Percentiles rank a stretch among this genome's conserved stretches.
Evolutionary conservation across 2,329 filamentous ascomycete species (phyloP).

Genomic region (Aspergillus pseudoterreus): DNA sequence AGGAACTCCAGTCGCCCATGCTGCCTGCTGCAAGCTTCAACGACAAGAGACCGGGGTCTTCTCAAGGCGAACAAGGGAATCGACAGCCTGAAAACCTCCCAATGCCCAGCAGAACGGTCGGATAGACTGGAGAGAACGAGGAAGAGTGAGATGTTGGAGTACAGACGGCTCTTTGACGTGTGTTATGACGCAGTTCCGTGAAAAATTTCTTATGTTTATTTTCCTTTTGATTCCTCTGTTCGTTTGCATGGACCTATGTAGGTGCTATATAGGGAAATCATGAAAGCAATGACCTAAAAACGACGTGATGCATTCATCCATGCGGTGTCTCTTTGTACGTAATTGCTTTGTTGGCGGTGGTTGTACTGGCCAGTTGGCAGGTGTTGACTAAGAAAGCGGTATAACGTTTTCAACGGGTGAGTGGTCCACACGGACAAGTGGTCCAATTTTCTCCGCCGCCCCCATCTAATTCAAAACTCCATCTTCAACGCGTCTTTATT

Average conservation of each 20-base stretch:
- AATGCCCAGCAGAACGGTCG: background rate
- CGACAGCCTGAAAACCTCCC: background rate
- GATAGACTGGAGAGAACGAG: conserved; percentile 12
- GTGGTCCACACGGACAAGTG: too few species aligned
- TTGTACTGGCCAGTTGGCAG: background rate
- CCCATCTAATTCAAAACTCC: too few species aligned
- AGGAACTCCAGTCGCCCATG: conserved; percentile 18
- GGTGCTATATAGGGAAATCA: conserved; percentile 17
- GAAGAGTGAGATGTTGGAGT: conserved; percentile 24
- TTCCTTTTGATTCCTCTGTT: conserved; percentile 18
- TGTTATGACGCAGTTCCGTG: conserved; percentile 32
- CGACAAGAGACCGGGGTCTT: background rate
- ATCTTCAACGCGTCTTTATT: too few species aligned
- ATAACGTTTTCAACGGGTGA: too few species aligned
- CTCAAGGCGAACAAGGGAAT: background rate
- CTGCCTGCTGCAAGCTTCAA: conserved; percentile 11
- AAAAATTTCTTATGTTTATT: conserved; percentile 20
- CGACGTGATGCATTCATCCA: background rate
- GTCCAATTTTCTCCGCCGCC: too few species aligned
- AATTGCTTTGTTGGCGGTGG: background rate
- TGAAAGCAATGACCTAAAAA: conserved; percentile 13
- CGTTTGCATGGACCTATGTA: conserved; percentile 23
- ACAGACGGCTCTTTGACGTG: conserved; percentile 26
- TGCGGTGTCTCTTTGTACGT: background rate
- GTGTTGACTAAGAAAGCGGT: background rate